Evolutionary conservation across 2,329 filamentous ascomycete species (phyloP), one percentile per base, ranked within the genome.

Genomic region (Sporothrix dimorphospora): DNA sequence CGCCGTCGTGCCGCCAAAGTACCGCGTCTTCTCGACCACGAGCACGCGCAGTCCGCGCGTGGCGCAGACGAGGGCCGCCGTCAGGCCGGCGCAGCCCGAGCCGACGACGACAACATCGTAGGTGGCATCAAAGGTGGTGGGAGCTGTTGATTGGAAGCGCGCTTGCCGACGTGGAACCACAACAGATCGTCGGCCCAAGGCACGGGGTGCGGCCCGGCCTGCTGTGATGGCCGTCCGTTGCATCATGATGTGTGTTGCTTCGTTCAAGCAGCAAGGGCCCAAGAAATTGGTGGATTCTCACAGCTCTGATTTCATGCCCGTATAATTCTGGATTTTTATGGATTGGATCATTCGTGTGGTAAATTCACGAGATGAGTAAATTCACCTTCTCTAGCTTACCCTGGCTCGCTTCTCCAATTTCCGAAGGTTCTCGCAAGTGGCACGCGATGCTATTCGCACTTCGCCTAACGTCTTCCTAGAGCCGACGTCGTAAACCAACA

Each of bases 91-190:
- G 24, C 49, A 53, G 49, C 49, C 49, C 49, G 49, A 53, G n/a
- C 49, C 49, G 49, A 53, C 49, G 49, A 53, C n/a, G 49, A 53
- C 49, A 7, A 53, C 49, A 53, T 53, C 49, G 49, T 53, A 53
- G n/a, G 49, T 53, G 49, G 49, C n/a, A 11, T 53, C 49, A 24
- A 24, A 53, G 19, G 49, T 21, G n/a, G 49, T 53, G 49, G 49
- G 2, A 4, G 45, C 6, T 1, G 45, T 47, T 47, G 45, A 47
- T 19, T 47, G 45, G 16, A 47, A 19, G 45, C 45, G 45, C 1
- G 45, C 16, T 1, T 47, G 45, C 6, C 30, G 30, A 34, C 30
- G 30, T 3, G 30, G 30, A 34, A 6, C 30, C 3, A 34, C 3
- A 34, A 34, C 30, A 6, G 30, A 3, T 47, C 45, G 19, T 47